These are phyloP conservation scores for Penicillium sp. DNA, from an alignment of 2,329 filamentous ascomycete genomes.

Conservation along the genomic window DNA sequence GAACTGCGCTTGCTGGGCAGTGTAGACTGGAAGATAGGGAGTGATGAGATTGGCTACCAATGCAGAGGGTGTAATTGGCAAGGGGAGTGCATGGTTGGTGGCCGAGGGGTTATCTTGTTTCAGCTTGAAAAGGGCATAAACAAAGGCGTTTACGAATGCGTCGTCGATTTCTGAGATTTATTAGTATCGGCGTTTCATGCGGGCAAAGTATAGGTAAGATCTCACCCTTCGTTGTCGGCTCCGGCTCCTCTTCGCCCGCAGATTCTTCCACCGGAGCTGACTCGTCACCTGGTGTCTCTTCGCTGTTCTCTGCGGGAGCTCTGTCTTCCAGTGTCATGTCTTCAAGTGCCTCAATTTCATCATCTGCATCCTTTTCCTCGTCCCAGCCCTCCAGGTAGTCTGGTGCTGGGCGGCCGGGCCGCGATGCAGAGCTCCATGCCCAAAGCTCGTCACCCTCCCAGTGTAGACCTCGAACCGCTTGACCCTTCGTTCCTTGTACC, in stretches of 20 bases:
- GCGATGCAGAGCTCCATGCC: constrained; percentile 60
- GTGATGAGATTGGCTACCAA: constrained; percentile 66
- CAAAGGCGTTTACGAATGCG: constrained; percentile 64
- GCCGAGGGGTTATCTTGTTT: constrained; percentile 57
- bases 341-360: constrained; percentile 45
- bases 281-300: constrained; percentile 27
- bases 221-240: constrained; percentile 60
- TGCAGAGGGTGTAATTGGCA: constrained; percentile 65
- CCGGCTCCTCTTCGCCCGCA: constrained; percentile 46
- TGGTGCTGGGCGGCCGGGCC: constrained; percentile 56
- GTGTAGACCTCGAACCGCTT: constrained; percentile 66
- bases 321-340: constrained; percentile 32
- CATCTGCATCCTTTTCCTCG: constrained; percentile 30
- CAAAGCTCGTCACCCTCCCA: constrained; percentile 72
- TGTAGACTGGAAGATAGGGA: constrained; percentile 65
- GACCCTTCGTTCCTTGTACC: constrained; percentile 63
- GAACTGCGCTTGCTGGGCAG: constrained; percentile 56
- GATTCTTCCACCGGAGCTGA: constrained; percentile 37
- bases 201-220: background rate
- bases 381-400: constrained; percentile 57
- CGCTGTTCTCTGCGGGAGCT: constrained; percentile 8
- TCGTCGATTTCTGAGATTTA: constrained; percentile 63
- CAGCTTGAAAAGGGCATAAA: constrained; percentile 63
- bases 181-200: constrained; percentile 10
- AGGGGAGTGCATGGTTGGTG: constrained; percentile 58